These are phyloP conservation scores for Argentina anserina DNA, from an alignment of 306 rosid species.

Conservation along the genomic window DNA sequence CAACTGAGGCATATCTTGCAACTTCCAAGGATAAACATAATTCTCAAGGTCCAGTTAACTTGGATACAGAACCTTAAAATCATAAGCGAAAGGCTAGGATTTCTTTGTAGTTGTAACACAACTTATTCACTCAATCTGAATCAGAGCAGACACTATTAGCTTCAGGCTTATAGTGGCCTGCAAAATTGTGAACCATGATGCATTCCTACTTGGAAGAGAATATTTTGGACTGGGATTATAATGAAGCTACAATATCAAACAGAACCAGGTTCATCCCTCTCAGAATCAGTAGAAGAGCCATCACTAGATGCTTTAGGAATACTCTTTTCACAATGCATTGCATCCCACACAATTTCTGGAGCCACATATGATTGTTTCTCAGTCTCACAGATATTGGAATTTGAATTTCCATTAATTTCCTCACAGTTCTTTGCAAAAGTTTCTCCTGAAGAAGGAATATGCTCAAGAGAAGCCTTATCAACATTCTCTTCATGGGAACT, in stretches of 20 bases:
- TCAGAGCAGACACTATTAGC: slow-evolving; percentile 20
- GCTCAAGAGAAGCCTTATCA: slow-evolving; percentile 25
- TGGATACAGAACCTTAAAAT: slow-evolving; percentile 15
- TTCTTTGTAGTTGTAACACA: slow-evolving; percentile 29
- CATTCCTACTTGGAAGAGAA: slow-evolving; percentile 23
- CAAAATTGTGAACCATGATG: slow-evolving; percentile 35
- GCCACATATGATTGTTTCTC: slow-evolving; percentile 20
- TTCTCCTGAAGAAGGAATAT: slow-evolving; percentile 29
- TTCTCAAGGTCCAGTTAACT: slow-evolving; percentile 22
- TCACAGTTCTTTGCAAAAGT: slow-evolving; percentile 24
- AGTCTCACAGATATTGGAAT: slow-evolving; percentile 26
- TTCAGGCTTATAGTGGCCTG: slow-evolving; percentile 34
- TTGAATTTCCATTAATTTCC: slow-evolving; percentile 27
- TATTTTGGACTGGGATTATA: slow-evolving; percentile 2
- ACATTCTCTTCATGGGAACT: slow-evolving; percentile 28
- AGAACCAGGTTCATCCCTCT: slow-evolving; percentile 31
- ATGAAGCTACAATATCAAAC: slow-evolving; percentile 27
- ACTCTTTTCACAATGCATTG: slow-evolving; percentile 31
- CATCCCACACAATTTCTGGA: slow-evolving; percentile 37
- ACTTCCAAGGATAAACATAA: slow-evolving; percentile 27
- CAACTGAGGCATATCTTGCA: slow-evolving; percentile 27
- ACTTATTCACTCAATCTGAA: slow-evolving; percentile 39
- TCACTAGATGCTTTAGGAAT: slow-evolving; percentile 33
- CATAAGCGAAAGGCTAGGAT: slow-evolving; percentile 24
- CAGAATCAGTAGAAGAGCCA: slow-evolving; percentile 34